A percentile compares a stretch with the other conserved stretches of the same genome.
Evolutionary conservation across 345 rosid species (phyloP).

Genomic region (Litchi chinensis): DNA sequence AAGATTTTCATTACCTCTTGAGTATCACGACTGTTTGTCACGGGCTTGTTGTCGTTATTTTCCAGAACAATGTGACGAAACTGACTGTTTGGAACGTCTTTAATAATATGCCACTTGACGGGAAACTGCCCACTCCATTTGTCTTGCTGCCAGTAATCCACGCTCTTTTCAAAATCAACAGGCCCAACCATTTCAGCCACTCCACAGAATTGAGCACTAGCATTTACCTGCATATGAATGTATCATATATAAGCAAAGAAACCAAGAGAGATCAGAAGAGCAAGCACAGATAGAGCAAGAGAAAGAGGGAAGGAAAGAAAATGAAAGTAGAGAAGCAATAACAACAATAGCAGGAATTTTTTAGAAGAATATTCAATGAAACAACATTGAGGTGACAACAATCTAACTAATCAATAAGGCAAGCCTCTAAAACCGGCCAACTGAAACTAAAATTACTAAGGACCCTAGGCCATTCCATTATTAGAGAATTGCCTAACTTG

Average conservation of each 20-base stretch:
- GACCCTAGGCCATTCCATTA: background rate
- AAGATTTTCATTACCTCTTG: constrained; percentile 62
- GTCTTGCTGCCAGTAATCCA: constrained; percentile 97
- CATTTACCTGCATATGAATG: constrained; percentile 69
- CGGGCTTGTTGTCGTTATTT: constrained; percentile 91
- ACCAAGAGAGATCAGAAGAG: background rate
- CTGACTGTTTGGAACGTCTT: constrained; percentile 88
- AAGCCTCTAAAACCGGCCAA: background rate
- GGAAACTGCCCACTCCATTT: constrained; percentile 94
- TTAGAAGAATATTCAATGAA: background rate
- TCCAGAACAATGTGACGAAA: constrained; percentile 81
- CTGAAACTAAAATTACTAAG: background rate
- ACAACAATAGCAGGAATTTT: background rate
- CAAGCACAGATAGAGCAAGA: background rate
- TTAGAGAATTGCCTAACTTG: background rate
- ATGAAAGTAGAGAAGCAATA: constrained; percentile 10
- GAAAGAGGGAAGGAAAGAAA: background rate
- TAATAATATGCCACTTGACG: constrained; percentile 87
- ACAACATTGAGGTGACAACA: background rate
- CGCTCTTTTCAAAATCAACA: constrained; percentile 84
- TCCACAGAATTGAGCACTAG: constrained; percentile 92
- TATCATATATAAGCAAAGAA: constrained; percentile 8
- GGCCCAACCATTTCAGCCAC: constrained; percentile 95
- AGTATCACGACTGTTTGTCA: constrained; percentile 91
- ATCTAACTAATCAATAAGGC: background rate